phyloP scores from a whole-genome alignment of 148 eudicot species.

The Selenicereus undatus region DNA sequence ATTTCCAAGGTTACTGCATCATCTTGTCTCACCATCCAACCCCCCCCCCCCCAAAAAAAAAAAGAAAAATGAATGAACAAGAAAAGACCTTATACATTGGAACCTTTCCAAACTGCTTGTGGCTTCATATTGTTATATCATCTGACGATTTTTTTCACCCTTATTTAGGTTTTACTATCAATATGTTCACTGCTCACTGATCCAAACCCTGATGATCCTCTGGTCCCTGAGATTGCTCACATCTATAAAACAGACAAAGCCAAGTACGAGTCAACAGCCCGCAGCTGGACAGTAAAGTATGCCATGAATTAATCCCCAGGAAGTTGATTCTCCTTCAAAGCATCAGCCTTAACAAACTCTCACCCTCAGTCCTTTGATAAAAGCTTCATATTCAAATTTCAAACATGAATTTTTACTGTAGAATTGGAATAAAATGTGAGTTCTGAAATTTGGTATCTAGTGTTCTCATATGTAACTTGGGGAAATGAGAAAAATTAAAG shows the following conservation, averaged over 20 bases:
- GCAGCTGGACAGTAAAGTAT: constrained; percentile 33
- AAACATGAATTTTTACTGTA: neutral
- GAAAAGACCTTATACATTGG: too few relatives aligned
- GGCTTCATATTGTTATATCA: too few relatives aligned
- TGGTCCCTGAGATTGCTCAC: constrained; percentile 32
- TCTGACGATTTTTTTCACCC: neutral
- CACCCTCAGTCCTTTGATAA: neutral
- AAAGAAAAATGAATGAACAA: too few relatives aligned
- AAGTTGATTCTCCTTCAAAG: neutral
- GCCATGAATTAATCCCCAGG: constrained; percentile 26
- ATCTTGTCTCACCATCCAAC: too few relatives aligned
- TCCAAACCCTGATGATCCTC: constrained; percentile 37
- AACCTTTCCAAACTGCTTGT: too few relatives aligned
- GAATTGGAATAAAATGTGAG: neutral
- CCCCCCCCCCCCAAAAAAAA: too few relatives aligned
- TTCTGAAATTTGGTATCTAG: neutral
- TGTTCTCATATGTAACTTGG: neutral
- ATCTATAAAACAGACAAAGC: constrained; percentile 28
- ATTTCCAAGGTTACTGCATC: constrained; percentile 42
- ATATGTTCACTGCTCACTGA: constrained; percentile 35
- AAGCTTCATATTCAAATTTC: neutral
- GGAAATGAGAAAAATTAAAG: neutral
- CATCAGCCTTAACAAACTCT: neutral
- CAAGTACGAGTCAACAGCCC: constrained; percentile 31
- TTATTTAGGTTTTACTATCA: constrained; percentile 26